These are phyloP conservation scores for Bjerkandera adusta DNA, from an alignment of 1,284 basidiomycete genomes.

Conservation along the genomic window DNA sequence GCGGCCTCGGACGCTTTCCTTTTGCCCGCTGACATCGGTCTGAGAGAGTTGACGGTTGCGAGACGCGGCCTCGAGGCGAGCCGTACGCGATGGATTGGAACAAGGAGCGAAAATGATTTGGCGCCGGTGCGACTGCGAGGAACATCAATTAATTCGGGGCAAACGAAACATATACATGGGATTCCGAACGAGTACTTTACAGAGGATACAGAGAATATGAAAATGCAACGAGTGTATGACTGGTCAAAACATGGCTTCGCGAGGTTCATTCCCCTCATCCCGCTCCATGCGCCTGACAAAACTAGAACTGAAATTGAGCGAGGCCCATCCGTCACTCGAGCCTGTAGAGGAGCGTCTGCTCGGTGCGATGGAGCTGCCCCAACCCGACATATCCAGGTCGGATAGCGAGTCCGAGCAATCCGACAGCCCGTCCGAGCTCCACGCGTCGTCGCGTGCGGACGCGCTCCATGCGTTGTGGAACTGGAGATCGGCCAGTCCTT, in stretches of 20 bases:
- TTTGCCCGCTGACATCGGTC: constrained; percentile 1
- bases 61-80: no score
- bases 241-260: constrained; percentile 16
- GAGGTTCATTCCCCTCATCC: constrained; percentile 13
- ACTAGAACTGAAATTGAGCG: constrained; percentile 17
- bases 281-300: constrained; percentile 11
- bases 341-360: constrained; percentile 10
- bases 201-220: neutral
- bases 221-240: neutral
- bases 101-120: no score
- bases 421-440: constrained; percentile 11
- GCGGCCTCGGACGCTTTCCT: neutral
- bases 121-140: no score
- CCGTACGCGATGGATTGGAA: no score
- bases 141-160: no score
- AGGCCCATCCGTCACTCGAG: constrained; percentile 13
- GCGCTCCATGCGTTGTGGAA: constrained; percentile 30
- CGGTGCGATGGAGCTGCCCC: constrained; percentile 4
- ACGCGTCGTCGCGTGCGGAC: constrained; percentile 13
- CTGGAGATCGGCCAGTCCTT: constrained; percentile 22
- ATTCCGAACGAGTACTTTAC: no score
- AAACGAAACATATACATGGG: no score
- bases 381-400: constrained; percentile 7
- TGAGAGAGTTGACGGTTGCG: no score
- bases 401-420: constrained; percentile 11